phyloP scores from a whole-genome alignment of 805 yeast genomes.

The Pichia insulana region DNA sequence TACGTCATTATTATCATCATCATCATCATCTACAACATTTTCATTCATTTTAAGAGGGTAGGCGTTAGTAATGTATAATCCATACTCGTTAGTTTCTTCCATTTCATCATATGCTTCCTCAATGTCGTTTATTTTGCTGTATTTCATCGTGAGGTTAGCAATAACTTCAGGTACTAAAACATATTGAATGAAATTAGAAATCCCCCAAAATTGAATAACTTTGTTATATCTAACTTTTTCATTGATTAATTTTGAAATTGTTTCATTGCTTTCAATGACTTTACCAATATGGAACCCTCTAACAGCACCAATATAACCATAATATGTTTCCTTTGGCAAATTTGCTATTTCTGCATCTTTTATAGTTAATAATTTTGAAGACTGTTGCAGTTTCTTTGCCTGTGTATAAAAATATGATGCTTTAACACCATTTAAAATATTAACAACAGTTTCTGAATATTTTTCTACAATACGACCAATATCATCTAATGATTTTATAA shows the following conservation, averaged over 20 bases:
- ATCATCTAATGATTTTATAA: slow-evolving; percentile 9
- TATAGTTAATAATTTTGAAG: slow-evolving; percentile 35
- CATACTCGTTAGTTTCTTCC: slow-evolving; percentile 34
- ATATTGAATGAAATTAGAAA: slow-evolving; percentile 44
- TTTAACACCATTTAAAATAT: slow-evolving; percentile 30
- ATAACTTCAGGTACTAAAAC: slow-evolving; percentile 59
- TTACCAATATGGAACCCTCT: slow-evolving; percentile 46
- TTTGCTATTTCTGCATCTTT: slow-evolving; percentile 39
- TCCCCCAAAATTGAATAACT: slow-evolving; percentile 54
- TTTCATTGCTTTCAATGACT: slow-evolving; percentile 26
- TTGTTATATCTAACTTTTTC: slow-evolving; percentile 27
- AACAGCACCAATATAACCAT: slow-evolving; percentile 55
- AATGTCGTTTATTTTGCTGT: slow-evolving; percentile 28
- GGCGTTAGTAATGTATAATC: slow-evolving; percentile 27
- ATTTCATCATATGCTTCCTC: slow-evolving; percentile 40
- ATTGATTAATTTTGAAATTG: slow-evolving; percentile 26
- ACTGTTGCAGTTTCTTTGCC: slow-evolving; percentile 35
- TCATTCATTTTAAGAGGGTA: slow-evolving; percentile 3
- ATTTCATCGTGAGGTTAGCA: slow-evolving; percentile 40
- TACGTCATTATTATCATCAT: not conserved
- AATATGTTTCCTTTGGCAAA: slow-evolving; percentile 39
- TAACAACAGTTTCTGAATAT: slow-evolving; percentile 9
- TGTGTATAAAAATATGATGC: slow-evolving; percentile 41
- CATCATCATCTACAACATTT: not conserved
- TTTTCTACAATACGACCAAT: slow-evolving; percentile 7